Base-by-base conservation (phyloP, 2,329 filamentous ascomycete genomes). In the Sporothrix variecibatus region DNA sequence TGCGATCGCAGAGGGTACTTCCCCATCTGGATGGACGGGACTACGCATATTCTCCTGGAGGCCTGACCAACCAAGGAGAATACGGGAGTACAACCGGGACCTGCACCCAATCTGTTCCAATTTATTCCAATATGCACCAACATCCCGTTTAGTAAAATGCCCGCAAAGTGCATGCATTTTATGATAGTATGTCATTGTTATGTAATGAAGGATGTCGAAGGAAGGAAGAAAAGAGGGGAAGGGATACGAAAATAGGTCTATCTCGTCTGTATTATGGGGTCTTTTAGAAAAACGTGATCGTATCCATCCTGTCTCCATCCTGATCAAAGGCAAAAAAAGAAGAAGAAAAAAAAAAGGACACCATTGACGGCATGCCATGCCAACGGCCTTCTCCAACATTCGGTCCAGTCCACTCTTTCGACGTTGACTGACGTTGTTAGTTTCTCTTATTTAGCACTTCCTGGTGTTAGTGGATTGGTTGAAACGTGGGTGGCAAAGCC, bases 401-500 rank as follows among this genome's bases (percentile, higher is more conserved):
- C n/a, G n/a, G n/a, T 15, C 56, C 3, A 31, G 2, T 20, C 56
- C 28, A 60, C 23, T 20, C 15, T n/a, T n/a, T 23, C 11, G 17
- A 11, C 31, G 20, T 31, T 64, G 3, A 56, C 51, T 28, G 58
- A 20, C 31, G 31, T 53, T 53, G 31, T 53, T 53, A 23, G n/a
- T 53, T 34, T 34, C 34, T 34, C 34, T 34, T 34, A 4, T 34
- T 34, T 34, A 34, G 34, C 34, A 34, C 34, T 34, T 34, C 34
- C 34, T 34, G 43, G 26, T 49, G 40, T 46, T 34, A 49, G 65
- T 51, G 40, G 38, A n/a, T 49, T 31, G 26, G 23, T 3, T 34
- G 28, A 49, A 68, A 51, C 65, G 65, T 68, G 65, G 23, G 65
- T 49, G 65, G 43, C 43, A 49, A 31, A 68, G 38, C 43, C 64